phyloP scores from a whole-genome alignment of 2,329 filamentous ascomycete genomes.

The Capronia epimyces region DNA sequence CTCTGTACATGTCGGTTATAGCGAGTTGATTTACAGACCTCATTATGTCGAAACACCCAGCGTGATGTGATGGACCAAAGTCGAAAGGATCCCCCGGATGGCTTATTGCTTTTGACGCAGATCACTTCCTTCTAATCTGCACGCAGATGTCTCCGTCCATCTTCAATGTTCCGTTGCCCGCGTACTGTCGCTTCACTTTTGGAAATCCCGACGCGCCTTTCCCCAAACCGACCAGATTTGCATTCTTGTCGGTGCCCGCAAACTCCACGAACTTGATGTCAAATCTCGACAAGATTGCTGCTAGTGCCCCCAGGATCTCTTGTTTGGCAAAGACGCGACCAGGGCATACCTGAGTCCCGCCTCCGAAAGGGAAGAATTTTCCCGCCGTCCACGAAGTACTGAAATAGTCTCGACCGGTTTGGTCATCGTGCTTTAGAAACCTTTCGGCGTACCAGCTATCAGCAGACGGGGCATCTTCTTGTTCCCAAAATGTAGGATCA shows the following conservation, averaged over 20 bases:
- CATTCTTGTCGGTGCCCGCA: constrained; percentile 2
- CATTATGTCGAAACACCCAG: too few relatives aligned
- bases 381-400: constrained; percentile 20
- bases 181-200: constrained; percentile 13
- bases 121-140: constrained; percentile 18
- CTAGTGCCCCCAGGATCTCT: constrained; percentile 35
- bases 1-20: not conserved
- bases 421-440: constrained; percentile 19
- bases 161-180: constrained; percentile 20
- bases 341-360: constrained; percentile 36
- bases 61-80: too few relatives aligned
- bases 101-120: too few relatives aligned
- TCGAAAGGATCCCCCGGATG: too few relatives aligned
- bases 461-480: constrained; percentile 10
- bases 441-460: constrained; percentile 24
- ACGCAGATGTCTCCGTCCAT: constrained; percentile 20
- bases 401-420: constrained; percentile 11
- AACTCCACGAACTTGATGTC: constrained; percentile 20
- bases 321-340: constrained; percentile 41
- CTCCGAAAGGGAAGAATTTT: constrained; percentile 34
- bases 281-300: constrained; percentile 19
- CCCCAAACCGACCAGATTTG: constrained; percentile 4
- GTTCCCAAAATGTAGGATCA: constrained; percentile 21
- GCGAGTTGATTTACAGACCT: not conserved
- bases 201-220: constrained; percentile 13